phyloP scores from a whole-genome alignment of 1,284 basidiomycete genomes.

The Trichosporon inkin region DNA sequence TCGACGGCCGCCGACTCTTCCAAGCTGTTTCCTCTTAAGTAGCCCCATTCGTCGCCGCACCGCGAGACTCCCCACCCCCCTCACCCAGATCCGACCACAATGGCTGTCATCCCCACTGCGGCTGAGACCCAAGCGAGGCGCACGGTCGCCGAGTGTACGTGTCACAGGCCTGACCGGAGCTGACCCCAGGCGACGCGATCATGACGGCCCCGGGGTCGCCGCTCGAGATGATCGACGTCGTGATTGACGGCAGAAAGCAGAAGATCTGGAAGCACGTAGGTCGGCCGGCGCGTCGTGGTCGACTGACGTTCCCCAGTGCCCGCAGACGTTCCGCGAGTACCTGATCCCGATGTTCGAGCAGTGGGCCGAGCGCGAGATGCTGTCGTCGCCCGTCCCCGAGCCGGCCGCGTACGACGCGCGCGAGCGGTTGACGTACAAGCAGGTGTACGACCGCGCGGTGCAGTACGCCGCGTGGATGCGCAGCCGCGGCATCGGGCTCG shows the following conservation, averaged over 20 bases:
- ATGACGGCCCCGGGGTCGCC: slow-evolving; percentile 29
- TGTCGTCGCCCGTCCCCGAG: slow-evolving; percentile 10
- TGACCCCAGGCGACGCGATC: neutral
- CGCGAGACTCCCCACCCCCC: no score
- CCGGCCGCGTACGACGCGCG: slow-evolving; percentile 6
- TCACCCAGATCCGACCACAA: no score
- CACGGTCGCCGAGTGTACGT: no score
- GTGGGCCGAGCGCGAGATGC: slow-evolving; percentile 2
- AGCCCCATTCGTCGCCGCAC: no score
- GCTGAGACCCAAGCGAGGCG: no score
- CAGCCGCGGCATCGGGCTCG: slow-evolving; percentile 27
- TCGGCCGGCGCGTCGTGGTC: no score
- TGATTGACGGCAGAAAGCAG: slow-evolving; percentile 27
- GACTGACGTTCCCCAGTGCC: no score
- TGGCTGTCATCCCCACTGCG: no score
- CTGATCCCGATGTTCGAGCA: neutral
- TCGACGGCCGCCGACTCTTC: no score
- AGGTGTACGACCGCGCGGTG: slow-evolving; percentile 26
- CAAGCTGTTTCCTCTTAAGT: no score
- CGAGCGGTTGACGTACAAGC: slow-evolving; percentile 13
- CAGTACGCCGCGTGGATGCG: slow-evolving; percentile 33
- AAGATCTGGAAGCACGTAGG: slow-evolving; percentile 43
- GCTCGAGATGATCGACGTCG: slow-evolving; percentile 37
- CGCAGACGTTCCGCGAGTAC: slow-evolving; percentile 3
- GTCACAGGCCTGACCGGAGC: no score